Evolutionary conservation across 1,139 yeast species (phyloP), one percentile per base, ranked within the genome.

Genomic region (Candida smagusa): DNA sequence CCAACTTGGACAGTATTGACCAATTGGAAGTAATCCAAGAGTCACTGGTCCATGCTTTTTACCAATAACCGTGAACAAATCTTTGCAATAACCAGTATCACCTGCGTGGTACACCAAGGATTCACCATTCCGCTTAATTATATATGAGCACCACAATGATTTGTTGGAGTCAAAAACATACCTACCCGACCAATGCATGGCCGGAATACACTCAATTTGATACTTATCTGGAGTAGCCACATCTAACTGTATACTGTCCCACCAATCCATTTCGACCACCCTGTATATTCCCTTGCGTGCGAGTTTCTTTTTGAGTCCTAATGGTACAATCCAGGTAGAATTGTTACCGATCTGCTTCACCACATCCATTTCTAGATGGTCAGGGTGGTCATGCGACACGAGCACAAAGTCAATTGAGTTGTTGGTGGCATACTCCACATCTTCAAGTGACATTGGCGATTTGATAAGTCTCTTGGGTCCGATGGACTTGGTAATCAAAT

Each of bases 171-270:
- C 97, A 22, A 81, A 55, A 22, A 90, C 61, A 33, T 77, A 75
- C 31, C 96, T 62, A 0, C 97, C 97, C 1, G 95, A 85, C 97
- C 97, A 90, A 61, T 90, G 97, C 97, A 90, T 90, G 0, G 97
- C 88, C 0, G 97, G 97, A 0, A 94, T 77, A 59, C 97, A 87
- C 1, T 87, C 89, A 24, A 90, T 67, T 48, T 86, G 90, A 66
- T 84, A 88, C 16, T 73, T 66, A 41, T 78, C 82, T 2, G 66
- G 61, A 35, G 63, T 55, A 43, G 50, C 61, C 7, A 58, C 53
- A 12, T 63, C 63, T 34, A 84, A 53, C 6, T 74, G 66, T 3
- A 75, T 57, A 12, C 74, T 67, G 38, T 89, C 90, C 97, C 97
- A 90, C 97, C 97, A 90, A 49, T 85, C 83, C 78, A 90, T 68